Base-by-base conservation (phyloP, 2,329 filamentous ascomycete genomes). In the Microdochium bolleyi region DNA sequence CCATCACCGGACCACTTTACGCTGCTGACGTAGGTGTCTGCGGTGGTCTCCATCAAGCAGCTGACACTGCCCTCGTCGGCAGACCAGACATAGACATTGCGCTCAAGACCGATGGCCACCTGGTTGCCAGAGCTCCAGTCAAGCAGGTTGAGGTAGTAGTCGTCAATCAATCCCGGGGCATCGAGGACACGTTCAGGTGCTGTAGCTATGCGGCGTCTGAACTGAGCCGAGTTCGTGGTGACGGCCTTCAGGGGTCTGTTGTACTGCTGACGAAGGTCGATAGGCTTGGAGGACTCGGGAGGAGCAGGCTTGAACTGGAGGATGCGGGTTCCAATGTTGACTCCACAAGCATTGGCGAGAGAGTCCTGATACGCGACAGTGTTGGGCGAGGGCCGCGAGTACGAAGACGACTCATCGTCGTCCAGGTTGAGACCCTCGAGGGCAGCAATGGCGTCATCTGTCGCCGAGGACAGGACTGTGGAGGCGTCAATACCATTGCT, bases 1-100 rank as follows among this genome's bases (percentile, higher is more conserved):
- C 94, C 94, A 65, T 99, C 94, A 50, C 89, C 90, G 57, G 92
- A 96, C 94, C 94, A 99, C 76, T 97, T 97, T 65, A 99, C 92
- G 60, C 92, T 96, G 75, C 92, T 95, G 64, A 99, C 85, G 68
- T 99, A 97, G 21, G 92, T 97, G 69, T 99, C 94, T 21, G 88
- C 78, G 53, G 83, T 81, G 50, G 89, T 90, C 75, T 99, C 92
- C 50, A 97, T 76, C 24, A 99, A 84, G 64, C 88, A 92, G 74
- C 82, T 88, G 56, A 99, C 94, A 16, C 85, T 84, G 55, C 94
- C 94, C 64, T 90, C 87, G 60, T 97, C 94, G 14, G 94, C 94
- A 34, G 94, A 97, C 94, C 94, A 99, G 62, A 99, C 89, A 65
- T 99, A 99, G 62, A 99, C 94, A 61, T 87, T 95, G 60, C 92